These are phyloP conservation scores for Parachaetomium inaequale DNA, from an alignment of 495 filamentous ascomycete species.

Conservation along the genomic window DNA sequence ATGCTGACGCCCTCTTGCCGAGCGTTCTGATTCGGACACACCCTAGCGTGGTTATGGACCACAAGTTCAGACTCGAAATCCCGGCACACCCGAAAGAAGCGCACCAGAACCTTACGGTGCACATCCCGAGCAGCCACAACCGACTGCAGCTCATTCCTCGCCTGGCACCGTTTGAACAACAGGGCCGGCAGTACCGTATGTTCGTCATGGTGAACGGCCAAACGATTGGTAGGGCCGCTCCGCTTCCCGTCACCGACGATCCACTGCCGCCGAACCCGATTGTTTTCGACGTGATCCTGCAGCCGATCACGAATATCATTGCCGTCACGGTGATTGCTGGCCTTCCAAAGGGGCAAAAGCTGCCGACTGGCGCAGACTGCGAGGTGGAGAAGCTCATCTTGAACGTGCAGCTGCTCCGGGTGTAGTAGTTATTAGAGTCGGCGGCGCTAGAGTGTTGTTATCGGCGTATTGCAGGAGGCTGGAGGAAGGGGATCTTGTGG, in stretches of 20 bases:
- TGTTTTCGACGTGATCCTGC: constrained; percentile 59
- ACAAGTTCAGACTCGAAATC: constrained; percentile 54
- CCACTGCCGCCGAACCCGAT: constrained; percentile 43
- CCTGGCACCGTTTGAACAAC: constrained; percentile 51
- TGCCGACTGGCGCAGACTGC: constrained; percentile 52
- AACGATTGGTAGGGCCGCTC: constrained; percentile 55
- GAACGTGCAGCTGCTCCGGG: constrained; percentile 26
- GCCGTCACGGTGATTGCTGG: constrained; percentile 63
- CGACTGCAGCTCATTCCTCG: constrained; percentile 63
- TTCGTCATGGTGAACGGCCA: constrained; percentile 43
- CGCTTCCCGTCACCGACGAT: constrained; percentile 44
- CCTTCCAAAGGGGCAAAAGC: constrained; percentile 55
- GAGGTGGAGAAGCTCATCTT: constrained; percentile 65
- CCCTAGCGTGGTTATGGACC: constrained; percentile 54
- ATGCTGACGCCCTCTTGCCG: constrained; percentile 58
- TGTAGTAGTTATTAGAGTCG: constrained; percentile 7
- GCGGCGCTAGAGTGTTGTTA: neutral
- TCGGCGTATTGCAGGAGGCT: neutral
- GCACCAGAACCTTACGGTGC: constrained; percentile 66
- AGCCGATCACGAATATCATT: constrained; percentile 61
- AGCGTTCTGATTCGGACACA: constrained; percentile 65
- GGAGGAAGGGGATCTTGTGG: neutral
- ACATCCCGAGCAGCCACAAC: constrained; percentile 58
- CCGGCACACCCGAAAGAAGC: constrained; percentile 56
- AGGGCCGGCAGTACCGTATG: constrained; percentile 36